These are phyloP conservation scores for Fusarium continuum DNA, from an alignment of 2,329 filamentous ascomycete species.

Conservation along the genomic window DNA sequence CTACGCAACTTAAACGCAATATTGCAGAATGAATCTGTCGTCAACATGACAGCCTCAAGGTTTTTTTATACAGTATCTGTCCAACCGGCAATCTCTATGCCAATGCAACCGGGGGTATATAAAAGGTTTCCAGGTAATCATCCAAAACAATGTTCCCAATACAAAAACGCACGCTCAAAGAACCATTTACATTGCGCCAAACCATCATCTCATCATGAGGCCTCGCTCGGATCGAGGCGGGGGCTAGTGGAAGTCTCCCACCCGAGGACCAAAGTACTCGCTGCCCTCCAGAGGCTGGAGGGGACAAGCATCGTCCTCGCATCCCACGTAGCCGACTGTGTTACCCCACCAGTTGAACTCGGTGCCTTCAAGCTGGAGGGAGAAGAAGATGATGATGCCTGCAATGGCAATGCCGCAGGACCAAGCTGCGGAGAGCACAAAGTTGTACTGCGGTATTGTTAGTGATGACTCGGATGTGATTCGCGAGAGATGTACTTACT, in stretches of 20 bases:
- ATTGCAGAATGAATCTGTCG: background rate
- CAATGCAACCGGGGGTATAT: slow-evolving; percentile 42
- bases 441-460: slow-evolving; percentile 56
- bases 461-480: background rate
- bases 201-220: slow-evolving; percentile 36
- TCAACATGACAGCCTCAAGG: slow-evolving; percentile 10
- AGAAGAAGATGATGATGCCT: slow-evolving; percentile 64
- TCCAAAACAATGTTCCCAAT: slow-evolving; percentile 35
- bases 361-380: slow-evolving; percentile 56
- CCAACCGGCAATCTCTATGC: slow-evolving; percentile 36
- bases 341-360: slow-evolving; percentile 62
- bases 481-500: slow-evolving; percentile 41
- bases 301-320: slow-evolving; percentile 54
- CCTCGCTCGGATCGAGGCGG: background rate
- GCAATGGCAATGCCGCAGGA: slow-evolving; percentile 61
- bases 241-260: slow-evolving; percentile 50
- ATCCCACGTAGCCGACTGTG: slow-evolving; percentile 51
- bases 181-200: slow-evolving; percentile 37
- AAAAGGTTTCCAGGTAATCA: slow-evolving; percentile 33
- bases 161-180: slow-evolving; percentile 40
- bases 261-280: slow-evolving; percentile 53
- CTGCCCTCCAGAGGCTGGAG: slow-evolving; percentile 47
- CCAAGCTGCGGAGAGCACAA: slow-evolving; percentile 62
- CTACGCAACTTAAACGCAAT: background rate
- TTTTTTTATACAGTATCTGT: slow-evolving; percentile 31